These are phyloP conservation scores for Byssothecium circinans DNA, from an alignment of 2,329 filamentous ascomycete genomes.

Conservation along the genomic window DNA sequence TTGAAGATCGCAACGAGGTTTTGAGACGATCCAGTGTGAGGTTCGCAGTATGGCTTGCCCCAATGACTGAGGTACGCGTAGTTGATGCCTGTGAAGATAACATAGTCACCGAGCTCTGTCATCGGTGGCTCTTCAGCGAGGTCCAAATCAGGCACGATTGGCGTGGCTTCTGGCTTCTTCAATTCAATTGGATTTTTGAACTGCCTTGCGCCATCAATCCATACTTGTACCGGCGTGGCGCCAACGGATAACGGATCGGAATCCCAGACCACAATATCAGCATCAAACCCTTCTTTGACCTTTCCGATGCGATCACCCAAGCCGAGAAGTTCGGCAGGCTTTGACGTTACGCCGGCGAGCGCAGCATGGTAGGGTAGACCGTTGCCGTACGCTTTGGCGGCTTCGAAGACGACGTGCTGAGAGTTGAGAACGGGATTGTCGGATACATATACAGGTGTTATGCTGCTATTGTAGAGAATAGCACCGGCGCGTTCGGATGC, in stretches of 20 bases:
- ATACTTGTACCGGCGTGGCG: slow-evolving; percentile 46
- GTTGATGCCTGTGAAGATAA: slow-evolving; percentile 61
- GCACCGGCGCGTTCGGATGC: slow-evolving; percentile 69
- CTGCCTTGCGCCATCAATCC: slow-evolving; percentile 52
- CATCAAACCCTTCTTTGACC: slow-evolving; percentile 45
- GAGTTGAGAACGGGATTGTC: slow-evolving; percentile 72
- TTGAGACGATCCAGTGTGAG: slow-evolving; percentile 51
- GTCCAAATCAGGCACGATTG: slow-evolving; percentile 46
- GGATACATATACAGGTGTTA: slow-evolving; percentile 69
- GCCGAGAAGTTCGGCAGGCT: slow-evolving; percentile 45
- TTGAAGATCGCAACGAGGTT: slow-evolving; percentile 49
- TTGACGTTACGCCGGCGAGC: slow-evolving; percentile 44
- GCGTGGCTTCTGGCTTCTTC: slow-evolving; percentile 24
- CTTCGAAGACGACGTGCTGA: slow-evolving; percentile 67
- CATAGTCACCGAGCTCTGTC: slow-evolving; percentile 41
- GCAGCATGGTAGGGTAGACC: slow-evolving; percentile 47
- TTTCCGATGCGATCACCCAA: slow-evolving; percentile 46
- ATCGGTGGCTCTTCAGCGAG: slow-evolving; percentile 41
- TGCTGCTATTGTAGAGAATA: slow-evolving; percentile 63
- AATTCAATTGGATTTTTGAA: slow-evolving; percentile 45
- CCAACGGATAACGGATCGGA: slow-evolving; percentile 46
- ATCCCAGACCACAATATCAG: slow-evolving; percentile 49
- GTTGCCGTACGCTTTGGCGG: slow-evolving; percentile 48
- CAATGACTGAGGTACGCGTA: slow-evolving; percentile 40
- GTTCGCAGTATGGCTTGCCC: not conserved